A percentile compares a stretch with the other conserved stretches of the same genome.
Conservation (phyloP, 345 rosid genomes). For the Lumnitzera littorea region DNA sequence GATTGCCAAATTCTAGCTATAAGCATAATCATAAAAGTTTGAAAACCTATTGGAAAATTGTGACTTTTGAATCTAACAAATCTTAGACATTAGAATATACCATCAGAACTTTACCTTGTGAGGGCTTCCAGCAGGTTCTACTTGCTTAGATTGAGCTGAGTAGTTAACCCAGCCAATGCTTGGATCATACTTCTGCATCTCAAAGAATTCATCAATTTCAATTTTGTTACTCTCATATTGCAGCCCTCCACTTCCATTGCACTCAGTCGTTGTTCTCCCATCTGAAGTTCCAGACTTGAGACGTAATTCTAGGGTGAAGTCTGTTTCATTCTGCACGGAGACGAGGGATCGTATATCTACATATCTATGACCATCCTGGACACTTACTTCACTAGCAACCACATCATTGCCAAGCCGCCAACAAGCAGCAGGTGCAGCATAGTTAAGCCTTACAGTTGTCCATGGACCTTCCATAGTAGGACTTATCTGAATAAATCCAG, state of each 20-base stretch:
- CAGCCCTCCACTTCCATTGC: constrained; percentile 19
- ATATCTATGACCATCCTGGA: constrained; percentile 73
- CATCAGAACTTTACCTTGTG: constrained; percentile 6
- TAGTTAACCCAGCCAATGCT: constrained; percentile 43
- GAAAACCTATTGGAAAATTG: neutral
- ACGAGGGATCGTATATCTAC: constrained; percentile 87
- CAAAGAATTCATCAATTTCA: constrained; percentile 40
- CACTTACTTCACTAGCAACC: constrained; percentile 88
- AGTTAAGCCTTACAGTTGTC: constrained; percentile 88
- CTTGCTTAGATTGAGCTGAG: constrained; percentile 17
- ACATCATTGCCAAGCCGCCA: constrained; percentile 91
- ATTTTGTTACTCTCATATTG: constrained; percentile 17
- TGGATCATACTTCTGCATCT: constrained; percentile 39
- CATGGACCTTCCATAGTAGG: constrained; percentile 90
- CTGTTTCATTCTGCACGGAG: constrained; percentile 63
- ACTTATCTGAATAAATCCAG: constrained; percentile 90
- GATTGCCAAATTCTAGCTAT: too few relatives aligned
- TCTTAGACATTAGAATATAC: neutral
- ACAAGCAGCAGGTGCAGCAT: constrained; percentile 97
- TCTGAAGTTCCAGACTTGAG: constrained; percentile 45
- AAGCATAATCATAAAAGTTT: neutral
- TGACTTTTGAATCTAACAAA: neutral
- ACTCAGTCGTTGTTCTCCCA: constrained; percentile 16
- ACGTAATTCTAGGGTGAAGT: constrained; percentile 53
- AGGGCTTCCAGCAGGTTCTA: constrained; percentile 12